phyloP scores from a whole-genome alignment of 148 eudicot genomes.

The Amaranthus hypochondriacus region DNA sequence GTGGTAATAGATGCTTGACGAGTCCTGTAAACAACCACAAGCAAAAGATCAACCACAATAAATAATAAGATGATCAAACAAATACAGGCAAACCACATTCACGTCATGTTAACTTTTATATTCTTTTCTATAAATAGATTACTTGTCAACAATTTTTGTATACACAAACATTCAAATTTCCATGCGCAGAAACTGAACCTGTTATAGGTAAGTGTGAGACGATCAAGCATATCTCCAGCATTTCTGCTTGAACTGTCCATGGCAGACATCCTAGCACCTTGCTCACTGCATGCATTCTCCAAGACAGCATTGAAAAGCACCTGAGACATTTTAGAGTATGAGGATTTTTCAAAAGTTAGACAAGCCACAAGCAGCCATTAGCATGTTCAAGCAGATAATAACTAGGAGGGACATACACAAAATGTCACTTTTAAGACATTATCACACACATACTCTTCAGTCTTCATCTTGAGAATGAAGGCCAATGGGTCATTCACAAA shows the following conservation, averaged over 20 bases:
- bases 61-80: neutral
- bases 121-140: neutral
- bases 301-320: constrained; percentile 73
- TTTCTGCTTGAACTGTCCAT: constrained; percentile 91
- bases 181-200: constrained; percentile 37
- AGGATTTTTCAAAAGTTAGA: neutral
- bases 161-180: neutral
- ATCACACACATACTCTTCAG: neutral
- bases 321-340: constrained; percentile 31
- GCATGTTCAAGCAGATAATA: neutral
- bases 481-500: no score
- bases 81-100: constrained; percentile 4
- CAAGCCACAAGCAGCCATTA: neutral
- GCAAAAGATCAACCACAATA: constrained; percentile 17
- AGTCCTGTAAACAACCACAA: constrained; percentile 45
- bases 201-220: constrained; percentile 77
- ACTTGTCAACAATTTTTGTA: neutral
- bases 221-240: constrained; percentile 89
- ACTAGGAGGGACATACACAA: neutral
- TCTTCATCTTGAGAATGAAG: neutral
- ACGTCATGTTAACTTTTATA: neutral
- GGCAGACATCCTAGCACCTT: constrained; percentile 91
- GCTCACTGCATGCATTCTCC: constrained; percentile 92
- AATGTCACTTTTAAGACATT: neutral
- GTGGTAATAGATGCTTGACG: constrained; percentile 96